A percentile compares a stretch with the other conserved stretches of the same genome.
Conservation (phyloP, 139 green algal species). For the Choricystis sp. region DNA sequence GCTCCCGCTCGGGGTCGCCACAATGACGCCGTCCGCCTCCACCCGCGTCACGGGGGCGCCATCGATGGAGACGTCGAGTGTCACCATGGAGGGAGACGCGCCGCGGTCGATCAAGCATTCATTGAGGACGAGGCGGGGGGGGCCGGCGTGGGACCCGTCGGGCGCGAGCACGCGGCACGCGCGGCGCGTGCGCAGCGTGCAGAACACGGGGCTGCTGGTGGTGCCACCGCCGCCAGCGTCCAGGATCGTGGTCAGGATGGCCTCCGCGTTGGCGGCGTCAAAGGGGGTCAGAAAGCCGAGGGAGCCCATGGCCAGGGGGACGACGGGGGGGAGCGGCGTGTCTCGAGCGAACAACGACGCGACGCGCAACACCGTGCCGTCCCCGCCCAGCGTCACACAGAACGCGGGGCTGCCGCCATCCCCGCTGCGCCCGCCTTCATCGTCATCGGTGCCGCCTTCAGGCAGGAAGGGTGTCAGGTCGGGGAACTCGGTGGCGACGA, state of each 20-base stretch:
- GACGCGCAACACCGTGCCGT: conserved; percentile 71
- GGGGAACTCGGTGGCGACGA: not conserved
- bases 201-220: no score
- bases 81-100: conserved; percentile 40
- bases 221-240: conserved; percentile 18
- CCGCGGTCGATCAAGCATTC: conserved; percentile 60
- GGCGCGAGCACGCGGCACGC: conserved; percentile 40
- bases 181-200: conserved; percentile 68
- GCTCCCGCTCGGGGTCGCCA: conserved; percentile 62
- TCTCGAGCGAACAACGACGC: conserved; percentile 63
- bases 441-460: no score
- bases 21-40: conserved; percentile 70
- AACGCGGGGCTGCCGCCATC: not conserved
- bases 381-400: conserved; percentile 16
- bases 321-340: conserved; percentile 55
- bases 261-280: conserved; percentile 50
- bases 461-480: not conserved
- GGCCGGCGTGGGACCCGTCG: no score
- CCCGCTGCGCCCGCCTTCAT: not conserved
- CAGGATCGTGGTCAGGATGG: conserved; percentile 39
- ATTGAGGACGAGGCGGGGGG: conserved; percentile 41
- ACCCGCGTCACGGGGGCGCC: conserved; percentile 58
- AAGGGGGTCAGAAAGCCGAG: conserved; percentile 86
- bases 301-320: conserved; percentile 81
- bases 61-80: conserved; percentile 66